Evolutionary conservation across 495 filamentous ascomycete genomes (phyloP), one percentile per base, ranked within the genome.

Genomic region (Hyaloscypha bicolor): DNA sequence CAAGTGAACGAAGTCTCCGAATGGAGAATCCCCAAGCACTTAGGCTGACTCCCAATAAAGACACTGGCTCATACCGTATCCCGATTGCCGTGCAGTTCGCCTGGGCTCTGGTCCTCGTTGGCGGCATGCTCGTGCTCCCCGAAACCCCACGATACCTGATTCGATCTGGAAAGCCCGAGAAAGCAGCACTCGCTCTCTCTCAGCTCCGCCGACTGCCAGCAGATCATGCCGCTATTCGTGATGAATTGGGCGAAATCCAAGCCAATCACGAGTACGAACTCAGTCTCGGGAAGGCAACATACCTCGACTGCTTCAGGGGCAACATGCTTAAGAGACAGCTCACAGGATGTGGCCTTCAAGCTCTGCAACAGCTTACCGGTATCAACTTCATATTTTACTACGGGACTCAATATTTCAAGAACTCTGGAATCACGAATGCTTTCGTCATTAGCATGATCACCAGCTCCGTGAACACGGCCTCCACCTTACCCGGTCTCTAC

Each of bases 91-190:
- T 97, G 21, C 93, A 96, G 74, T 93, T 94, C 75, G 80, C 87
- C 6, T 97, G 91, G 91, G 87, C 91, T 14, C 76, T 93, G 64
- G 88, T 95, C 69, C 83, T 97, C 59, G 86, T 87, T 11, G 71
- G 73, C 61, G 93, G 93, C 42, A 90, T 95, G 85, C 73, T 89
- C 33, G 35, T 93, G n/a, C 86, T 97, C 11, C 93, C 93, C 1
- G 93, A 97, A 70, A 94, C 92, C 6, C 93, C 93, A 4, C 87
- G 93, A 14, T 96, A 83, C 78, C 79, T 89, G 60, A 90, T 96
- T 81, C 93, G 91, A 80, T 80, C 84, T 31, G 88, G 86, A 39
- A 78, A 85, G 33, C 79, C 86, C 55, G 87, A 92, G 21, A 81
- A 81, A 60, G 93, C 93, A 25, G 82, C 83, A 16, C 82, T 76